A percentile compares a stretch with the other conserved stretches of the same genome.
Evolutionary conservation across 2,329 filamentous ascomycete genomes (phyloP).

Genomic region (Curvularia spicifera): DNA sequence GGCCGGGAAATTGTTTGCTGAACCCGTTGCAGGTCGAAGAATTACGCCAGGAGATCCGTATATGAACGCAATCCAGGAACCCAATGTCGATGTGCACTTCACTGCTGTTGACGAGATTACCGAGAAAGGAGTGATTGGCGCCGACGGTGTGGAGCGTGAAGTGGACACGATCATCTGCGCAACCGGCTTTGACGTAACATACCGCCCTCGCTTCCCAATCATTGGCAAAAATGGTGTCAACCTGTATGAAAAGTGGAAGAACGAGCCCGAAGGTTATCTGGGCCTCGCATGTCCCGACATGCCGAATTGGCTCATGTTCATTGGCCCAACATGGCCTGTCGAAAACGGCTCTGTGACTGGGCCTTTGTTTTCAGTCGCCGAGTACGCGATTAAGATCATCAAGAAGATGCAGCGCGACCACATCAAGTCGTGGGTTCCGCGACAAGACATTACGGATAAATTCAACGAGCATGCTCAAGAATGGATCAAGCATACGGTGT

Average conservation of each 20-base stretch:
- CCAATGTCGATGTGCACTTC: conserved; percentile 60
- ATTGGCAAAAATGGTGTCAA: conserved; percentile 51
- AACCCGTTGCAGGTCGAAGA: conserved; percentile 40
- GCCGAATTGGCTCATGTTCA: conserved; percentile 53
- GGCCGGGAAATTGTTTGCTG: not conserved
- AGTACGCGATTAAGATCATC: conserved; percentile 53
- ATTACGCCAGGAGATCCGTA: conserved; percentile 60
- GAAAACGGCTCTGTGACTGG: conserved; percentile 57
- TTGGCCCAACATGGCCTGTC: conserved; percentile 52
- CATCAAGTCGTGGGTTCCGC: conserved; percentile 51
- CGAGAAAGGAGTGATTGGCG: conserved; percentile 54
- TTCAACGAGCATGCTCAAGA: conserved; percentile 56
- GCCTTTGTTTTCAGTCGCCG: conserved; percentile 47
- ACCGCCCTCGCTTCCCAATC: conserved; percentile 53
- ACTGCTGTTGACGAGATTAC: conserved; percentile 55
- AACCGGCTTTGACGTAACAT: conserved; percentile 56
- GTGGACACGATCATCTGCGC: conserved; percentile 55
- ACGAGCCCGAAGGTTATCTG: conserved; percentile 51
- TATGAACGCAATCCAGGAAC: conserved; percentile 58
- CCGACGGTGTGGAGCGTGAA: conserved; percentile 51
- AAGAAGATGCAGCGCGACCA: conserved; percentile 57
- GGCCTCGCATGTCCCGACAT: conserved; percentile 53
- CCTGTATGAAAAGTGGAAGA: conserved; percentile 51
- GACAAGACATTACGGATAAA: conserved; percentile 50
- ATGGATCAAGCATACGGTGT: conserved; percentile 59